phyloP scores from a whole-genome alignment of 1,284 basidiomycete genomes.

The Ganoderma sp. region DNA sequence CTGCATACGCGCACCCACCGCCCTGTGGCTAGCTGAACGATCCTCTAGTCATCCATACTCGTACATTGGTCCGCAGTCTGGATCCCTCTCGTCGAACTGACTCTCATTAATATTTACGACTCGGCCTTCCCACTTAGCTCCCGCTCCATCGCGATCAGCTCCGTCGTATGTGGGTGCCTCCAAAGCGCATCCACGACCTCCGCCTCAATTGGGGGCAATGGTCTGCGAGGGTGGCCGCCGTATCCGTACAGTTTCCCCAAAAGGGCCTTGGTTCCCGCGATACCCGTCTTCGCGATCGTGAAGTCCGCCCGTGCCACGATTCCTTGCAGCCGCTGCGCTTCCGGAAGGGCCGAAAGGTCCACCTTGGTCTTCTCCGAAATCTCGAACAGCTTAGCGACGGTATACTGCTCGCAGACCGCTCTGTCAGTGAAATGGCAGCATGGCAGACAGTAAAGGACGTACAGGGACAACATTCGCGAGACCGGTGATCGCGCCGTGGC shows the following conservation, averaged over 20 bases:
- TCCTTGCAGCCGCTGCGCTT: conserved; percentile 80
- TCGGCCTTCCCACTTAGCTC: conserved; percentile 53
- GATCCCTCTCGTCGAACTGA: not conserved
- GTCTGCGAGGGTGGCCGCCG: conserved; percentile 76
- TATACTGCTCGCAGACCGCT: conserved; percentile 47
- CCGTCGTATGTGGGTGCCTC: conserved; percentile 72
- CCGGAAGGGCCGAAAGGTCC: conserved; percentile 62
- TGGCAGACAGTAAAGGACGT: conserved; percentile 37
- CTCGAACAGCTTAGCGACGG: conserved; percentile 68
- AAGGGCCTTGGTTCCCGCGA: conserved; percentile 84
- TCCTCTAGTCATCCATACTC: not conserved
- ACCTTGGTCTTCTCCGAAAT: conserved; percentile 60
- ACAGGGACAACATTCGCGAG: conserved; percentile 82
- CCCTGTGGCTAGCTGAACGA: not conserved
- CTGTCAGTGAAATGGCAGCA: conserved; percentile 19
- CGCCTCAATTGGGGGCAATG: conserved; percentile 68
- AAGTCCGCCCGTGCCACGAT: conserved; percentile 82
- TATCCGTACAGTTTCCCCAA: conserved; percentile 78
- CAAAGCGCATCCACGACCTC: conserved; percentile 65
- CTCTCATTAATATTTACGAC: conserved; percentile 11
- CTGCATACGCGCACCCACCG: not conserved
- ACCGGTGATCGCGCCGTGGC: conserved; percentile 83
- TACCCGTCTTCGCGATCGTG: conserved; percentile 79
- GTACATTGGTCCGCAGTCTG: not conserved
- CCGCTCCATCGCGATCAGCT: conserved; percentile 69